These are phyloP conservation scores for Gaultheria prostrata DNA, from an alignment of 148 eudicot genomes.

Conservation along the genomic window DNA sequence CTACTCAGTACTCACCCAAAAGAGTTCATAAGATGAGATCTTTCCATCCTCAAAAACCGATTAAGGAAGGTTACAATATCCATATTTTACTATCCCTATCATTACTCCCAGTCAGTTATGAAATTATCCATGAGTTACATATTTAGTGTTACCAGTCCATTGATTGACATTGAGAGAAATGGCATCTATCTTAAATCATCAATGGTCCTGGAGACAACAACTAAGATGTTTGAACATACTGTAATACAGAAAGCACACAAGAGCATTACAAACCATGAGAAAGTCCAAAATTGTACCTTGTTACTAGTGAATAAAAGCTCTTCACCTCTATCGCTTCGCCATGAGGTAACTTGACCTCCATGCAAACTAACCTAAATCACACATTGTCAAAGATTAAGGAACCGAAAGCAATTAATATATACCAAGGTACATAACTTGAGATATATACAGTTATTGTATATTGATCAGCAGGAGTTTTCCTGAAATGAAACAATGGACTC, in stretches of 20 bases:
- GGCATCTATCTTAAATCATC: not conserved
- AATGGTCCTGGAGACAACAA: not conserved
- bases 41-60: not conserved
- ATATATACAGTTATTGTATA: too few relatives aligned
- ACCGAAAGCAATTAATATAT: too few relatives aligned
- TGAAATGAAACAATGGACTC: conserved; percentile 8
- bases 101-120: not conserved
- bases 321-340: conserved; percentile 87
- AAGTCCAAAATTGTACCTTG: conserved; percentile 44
- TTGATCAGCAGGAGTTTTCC: too few relatives aligned
- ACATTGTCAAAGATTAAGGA: not conserved
- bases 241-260: too few relatives aligned
- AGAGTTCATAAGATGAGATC: not conserved
- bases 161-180: not conserved
- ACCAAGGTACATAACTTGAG: too few relatives aligned
- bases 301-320: conserved; percentile 84
- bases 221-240: too few relatives aligned
- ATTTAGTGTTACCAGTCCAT: not conserved
- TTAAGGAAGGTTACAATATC: not conserved
- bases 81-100: not conserved
- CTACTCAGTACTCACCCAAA: not conserved
- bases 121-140: conserved; percentile 6
- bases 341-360: conserved; percentile 87
- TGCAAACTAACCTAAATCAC: conserved; percentile 66
- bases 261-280: not conserved